Conservation (phyloP, 2,329 filamentous ascomycete species). For the Verticillium isaacii region DNA sequence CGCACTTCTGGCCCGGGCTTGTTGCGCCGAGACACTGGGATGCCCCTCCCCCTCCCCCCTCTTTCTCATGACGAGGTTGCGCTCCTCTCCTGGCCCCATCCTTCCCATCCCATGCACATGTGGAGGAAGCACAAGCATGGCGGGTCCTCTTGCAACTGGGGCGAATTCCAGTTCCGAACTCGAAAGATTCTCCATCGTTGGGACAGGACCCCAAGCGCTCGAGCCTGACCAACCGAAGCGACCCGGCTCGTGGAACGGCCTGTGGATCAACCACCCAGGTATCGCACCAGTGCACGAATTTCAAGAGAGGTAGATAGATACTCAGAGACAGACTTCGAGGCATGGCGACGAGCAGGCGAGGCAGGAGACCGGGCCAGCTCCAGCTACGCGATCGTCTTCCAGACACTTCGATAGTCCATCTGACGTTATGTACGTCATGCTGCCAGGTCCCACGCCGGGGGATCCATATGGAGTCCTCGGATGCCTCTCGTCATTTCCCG, state of each 20-base stretch:
- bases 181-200: neutral
- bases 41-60: neutral
- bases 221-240: neutral
- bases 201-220: neutral
- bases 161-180: neutral
- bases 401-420: neutral
- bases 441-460: neutral
- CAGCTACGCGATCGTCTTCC: neutral
- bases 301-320: neutral
- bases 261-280: neutral
- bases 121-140: neutral
- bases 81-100: neutral
- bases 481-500: neutral
- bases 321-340: neutral
- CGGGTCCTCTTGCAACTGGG: neutral
- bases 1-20: neutral
- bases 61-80: neutral
- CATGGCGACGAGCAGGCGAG: neutral
- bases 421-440: neutral
- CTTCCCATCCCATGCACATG: neutral
- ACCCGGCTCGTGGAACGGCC: neutral
- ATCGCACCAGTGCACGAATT: neutral
- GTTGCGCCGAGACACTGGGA: neutral
- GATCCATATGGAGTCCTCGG: neutral
- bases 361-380: neutral